phyloP scores from a whole-genome alignment of 1,139 yeast genomes.

The Blastobotrys illinoisensis region DNA sequence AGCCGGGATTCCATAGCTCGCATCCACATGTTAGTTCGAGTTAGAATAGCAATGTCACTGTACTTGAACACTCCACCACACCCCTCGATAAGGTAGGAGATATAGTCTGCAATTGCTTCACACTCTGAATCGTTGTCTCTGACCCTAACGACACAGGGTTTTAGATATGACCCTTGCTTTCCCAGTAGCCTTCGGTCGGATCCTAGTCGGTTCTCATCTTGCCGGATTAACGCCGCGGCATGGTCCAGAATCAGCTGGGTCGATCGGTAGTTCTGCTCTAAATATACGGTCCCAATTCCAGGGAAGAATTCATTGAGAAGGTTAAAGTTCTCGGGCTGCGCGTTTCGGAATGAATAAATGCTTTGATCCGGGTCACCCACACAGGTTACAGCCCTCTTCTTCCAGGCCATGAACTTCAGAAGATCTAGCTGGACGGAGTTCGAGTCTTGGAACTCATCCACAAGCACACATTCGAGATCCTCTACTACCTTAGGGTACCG shows the following conservation, averaged over 20 bases:
- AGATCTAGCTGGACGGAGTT: conserved; percentile 68
- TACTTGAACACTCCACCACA: conserved; percentile 34
- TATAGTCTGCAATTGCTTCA: conserved; percentile 50
- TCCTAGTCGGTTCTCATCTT: conserved; percentile 37
- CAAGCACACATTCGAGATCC: conserved; percentile 62
- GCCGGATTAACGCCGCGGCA: conserved; percentile 64
- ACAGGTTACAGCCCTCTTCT: conserved; percentile 55
- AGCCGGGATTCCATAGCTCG: conserved; percentile 58
- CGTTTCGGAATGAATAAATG: conserved; percentile 83
- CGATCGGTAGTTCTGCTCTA: conserved; percentile 77
- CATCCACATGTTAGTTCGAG: conserved; percentile 57
- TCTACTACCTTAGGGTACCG: conserved; percentile 43
- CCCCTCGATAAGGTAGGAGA: conserved; percentile 31
- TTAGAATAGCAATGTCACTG: conserved; percentile 64
- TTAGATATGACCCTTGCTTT: neutral
- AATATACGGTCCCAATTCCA: conserved; percentile 36
- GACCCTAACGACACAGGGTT: conserved; percentile 44
- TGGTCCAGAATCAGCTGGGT: conserved; percentile 58
- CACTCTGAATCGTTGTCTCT: conserved; percentile 50
- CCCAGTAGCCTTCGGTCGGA: conserved; percentile 15
- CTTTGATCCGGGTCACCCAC: conserved; percentile 98
- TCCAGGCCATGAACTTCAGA: conserved; percentile 52
- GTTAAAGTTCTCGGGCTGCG: conserved; percentile 62
- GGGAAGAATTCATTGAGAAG: conserved; percentile 50
- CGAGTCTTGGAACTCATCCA: conserved; percentile 95